These are phyloP conservation scores for Aspergillus clavatus DNA, from an alignment of 2,329 filamentous ascomycete genomes.

Conservation along the genomic window DNA sequence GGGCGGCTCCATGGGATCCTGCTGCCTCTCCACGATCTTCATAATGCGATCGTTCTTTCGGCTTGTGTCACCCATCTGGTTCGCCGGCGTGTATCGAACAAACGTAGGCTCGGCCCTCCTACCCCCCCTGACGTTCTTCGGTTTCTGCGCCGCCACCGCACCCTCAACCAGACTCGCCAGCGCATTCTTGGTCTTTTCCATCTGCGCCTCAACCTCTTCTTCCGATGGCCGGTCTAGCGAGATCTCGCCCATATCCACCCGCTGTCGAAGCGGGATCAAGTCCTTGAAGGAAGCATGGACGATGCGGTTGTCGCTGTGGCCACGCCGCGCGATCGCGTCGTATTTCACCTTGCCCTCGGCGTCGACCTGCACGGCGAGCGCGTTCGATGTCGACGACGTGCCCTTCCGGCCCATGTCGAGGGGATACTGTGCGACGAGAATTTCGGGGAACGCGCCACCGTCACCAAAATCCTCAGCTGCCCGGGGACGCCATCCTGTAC, in stretches of 20 bases:
- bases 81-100: conserved; percentile 90
- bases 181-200: conserved; percentile 83
- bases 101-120: conserved; percentile 81
- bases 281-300: conserved; percentile 97
- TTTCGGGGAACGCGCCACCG: conserved; percentile 92
- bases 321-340: conserved; percentile 86
- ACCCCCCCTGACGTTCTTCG: conserved; percentile 87
- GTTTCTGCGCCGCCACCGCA: conserved; percentile 86
- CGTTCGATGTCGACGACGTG: conserved; percentile 67
- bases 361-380: conserved; percentile 87
- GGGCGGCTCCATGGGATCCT: conserved; percentile 92
- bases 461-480: conserved; percentile 88
- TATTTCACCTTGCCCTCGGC: conserved; percentile 91
- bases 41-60: conserved; percentile 93
- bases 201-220: conserved; percentile 77
- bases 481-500: conserved; percentile 85
- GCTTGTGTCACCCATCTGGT: conserved; percentile 86
- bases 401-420: conserved; percentile 87
- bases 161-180: conserved; percentile 76
- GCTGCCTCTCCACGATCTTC: conserved; percentile 93
- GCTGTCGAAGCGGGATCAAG: conserved; percentile 86
- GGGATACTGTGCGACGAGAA: conserved; percentile 90
- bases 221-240: conserved; percentile 77
- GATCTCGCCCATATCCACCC: conserved; percentile 87
- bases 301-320: conserved; percentile 76